Conservation (phyloP, 257 asterid genomes). For the Primulina eburnea region DNA sequence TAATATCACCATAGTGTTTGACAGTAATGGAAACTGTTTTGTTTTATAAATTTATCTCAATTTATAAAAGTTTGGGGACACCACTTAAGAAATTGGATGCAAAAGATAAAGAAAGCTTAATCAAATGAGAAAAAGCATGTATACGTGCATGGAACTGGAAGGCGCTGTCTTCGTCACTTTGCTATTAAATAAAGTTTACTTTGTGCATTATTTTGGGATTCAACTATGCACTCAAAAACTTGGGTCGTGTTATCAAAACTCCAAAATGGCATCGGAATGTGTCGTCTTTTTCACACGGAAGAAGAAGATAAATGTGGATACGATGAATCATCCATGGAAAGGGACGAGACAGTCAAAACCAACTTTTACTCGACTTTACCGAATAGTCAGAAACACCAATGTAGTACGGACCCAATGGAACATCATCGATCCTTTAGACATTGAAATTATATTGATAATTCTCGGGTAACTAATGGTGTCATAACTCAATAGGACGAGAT, state of each 20-base stretch:
- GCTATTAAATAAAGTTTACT: slow-evolving; percentile 21
- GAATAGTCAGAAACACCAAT: background rate
- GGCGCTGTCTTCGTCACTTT: slow-evolving; percentile 10
- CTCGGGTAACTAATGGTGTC: too few species aligned
- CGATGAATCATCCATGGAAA: slow-evolving; percentile 12
- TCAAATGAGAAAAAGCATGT: slow-evolving; percentile 20
- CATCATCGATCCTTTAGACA: too few species aligned
- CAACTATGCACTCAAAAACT: slow-evolving; percentile 7
- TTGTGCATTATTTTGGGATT: slow-evolving; percentile 13
- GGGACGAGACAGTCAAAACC: slow-evolving; percentile 23
- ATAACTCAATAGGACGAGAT: too few species aligned
- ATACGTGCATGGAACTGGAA: slow-evolving; percentile 8
- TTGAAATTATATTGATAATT: too few species aligned
- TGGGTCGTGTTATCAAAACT: slow-evolving; percentile 2
- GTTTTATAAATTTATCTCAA: background rate
- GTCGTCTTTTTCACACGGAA: slow-evolving; percentile 24
- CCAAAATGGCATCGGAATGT: slow-evolving; percentile 18
- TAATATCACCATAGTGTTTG: background rate
- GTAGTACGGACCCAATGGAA: slow-evolving; percentile 13
- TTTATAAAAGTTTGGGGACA: background rate
- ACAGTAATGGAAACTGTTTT: background rate
- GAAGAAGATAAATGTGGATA: slow-evolving; percentile 3
- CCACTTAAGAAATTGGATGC: slow-evolving; percentile 5
- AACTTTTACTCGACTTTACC: slow-evolving; percentile 4
- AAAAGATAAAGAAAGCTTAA: slow-evolving; percentile 25